Evolutionary conservation across 1,284 basidiomycete species (phyloP), one percentile per base, ranked within the genome.

Genomic region (Ustilago shanxiensis): DNA sequence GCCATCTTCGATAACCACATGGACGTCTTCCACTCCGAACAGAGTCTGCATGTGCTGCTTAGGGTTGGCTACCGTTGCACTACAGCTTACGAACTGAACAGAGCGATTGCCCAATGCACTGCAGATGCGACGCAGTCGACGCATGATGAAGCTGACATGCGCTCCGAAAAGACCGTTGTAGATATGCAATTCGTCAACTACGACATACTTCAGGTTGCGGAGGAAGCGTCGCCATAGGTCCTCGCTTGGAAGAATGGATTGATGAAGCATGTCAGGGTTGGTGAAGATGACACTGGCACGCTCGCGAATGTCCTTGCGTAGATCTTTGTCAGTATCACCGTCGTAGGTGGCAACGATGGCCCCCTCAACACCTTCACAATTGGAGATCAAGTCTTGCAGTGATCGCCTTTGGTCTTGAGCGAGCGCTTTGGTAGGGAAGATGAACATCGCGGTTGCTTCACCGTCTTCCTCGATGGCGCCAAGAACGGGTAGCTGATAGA

Each of bases 401-500:
- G 84, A 83, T 3, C 80, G 66, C 72, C 89, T 90, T 86, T 96
- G 95, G 83, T 96, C 94, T 86, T 96, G 95, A 0, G 95, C 94
- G 31, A 96, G 88, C 10, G 94, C 94, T 91, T 96, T 96, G 1
- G 95, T 96, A 1, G 94, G 95, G 80, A 95, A 96, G 53, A 96
- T 90, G 82, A 94, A 93, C 56, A 96, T 89, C 1, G 93, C 93
- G 0, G 91, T 95, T 2, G 92, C 85, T 16, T 87, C 81, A 3
- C 85, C 83, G 82, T 93, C 89, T 22, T 89, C 87, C 85, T 94
- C 91, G 52, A 96, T 87, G 64, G 90, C 90, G 50, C 87, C 89
- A 53, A 95, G 86, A 10, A 93, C 86, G 0, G 94, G 94, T 14
- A 95, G 65, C 59, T 86, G 87, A 61, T 88, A 96, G 57, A 96